These are phyloP conservation scores for Taphrina populina DNA, from an alignment of 1,139 yeast genomes.

Conservation along the genomic window DNA sequence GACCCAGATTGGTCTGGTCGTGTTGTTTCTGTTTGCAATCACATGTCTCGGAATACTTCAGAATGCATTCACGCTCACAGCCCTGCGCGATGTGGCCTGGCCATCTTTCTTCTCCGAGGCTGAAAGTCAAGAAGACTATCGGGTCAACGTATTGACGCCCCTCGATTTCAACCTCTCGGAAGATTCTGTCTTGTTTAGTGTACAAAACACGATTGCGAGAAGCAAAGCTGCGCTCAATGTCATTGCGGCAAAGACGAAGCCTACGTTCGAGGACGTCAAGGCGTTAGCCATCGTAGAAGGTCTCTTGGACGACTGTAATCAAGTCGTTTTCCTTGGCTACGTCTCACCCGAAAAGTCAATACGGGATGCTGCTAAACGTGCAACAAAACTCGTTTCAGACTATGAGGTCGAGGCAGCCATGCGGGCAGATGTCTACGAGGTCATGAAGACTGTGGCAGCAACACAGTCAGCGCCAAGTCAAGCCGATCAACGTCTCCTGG, in stretches of 20 bases:
- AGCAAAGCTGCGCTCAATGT: constrained; percentile 49
- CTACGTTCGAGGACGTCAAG: constrained; percentile 59
- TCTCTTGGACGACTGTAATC: constrained; percentile 46
- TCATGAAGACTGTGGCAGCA: constrained; percentile 55
- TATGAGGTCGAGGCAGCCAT: constrained; percentile 62
- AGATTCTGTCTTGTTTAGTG: not conserved
- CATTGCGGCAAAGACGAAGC: constrained; percentile 53
- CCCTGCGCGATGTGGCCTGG: too few species aligned
- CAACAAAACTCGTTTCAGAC: constrained; percentile 55
- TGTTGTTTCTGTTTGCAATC: constrained; percentile 1
- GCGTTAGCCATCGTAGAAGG: constrained; percentile 49
- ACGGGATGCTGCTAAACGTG: constrained; percentile 68
- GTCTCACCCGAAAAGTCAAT: constrained; percentile 62
- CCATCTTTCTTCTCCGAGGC: too few species aligned
- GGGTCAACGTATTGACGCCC: too few species aligned
- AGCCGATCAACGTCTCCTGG: constrained; percentile 59
- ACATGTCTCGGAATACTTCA: not conserved
- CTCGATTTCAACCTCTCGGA: not conserved
- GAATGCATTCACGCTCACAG: too few species aligned
- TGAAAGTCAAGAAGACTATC: too few species aligned
- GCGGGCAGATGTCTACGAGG: constrained; percentile 66
- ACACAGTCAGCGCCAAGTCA: constrained; percentile 48
- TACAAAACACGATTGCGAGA: not conserved
- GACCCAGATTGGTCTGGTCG: constrained; percentile 1
- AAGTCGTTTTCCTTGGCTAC: constrained; percentile 64